A percentile compares a stretch with the other conserved stretches of the same genome.
Evolutionary conservation across 2,329 filamentous ascomycete genomes (phyloP).

Genomic region (Monosporascus cannonballus): DNA sequence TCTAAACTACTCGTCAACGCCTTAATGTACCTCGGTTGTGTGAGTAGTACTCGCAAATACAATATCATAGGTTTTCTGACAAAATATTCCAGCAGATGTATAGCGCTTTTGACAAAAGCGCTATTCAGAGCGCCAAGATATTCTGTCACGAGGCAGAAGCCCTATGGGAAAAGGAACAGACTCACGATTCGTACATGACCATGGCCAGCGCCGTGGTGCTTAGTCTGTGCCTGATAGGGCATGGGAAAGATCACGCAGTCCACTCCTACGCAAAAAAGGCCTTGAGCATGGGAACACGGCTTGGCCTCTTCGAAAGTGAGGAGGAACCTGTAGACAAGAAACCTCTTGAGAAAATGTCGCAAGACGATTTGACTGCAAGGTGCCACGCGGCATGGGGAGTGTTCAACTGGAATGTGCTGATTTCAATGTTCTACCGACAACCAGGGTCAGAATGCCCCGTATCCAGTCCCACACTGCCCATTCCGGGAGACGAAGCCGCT

Average conservation of each 20-base stretch:
- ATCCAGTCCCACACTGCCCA: constrained; percentile 16
- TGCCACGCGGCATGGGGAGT: constrained; percentile 27
- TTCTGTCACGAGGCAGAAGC: constrained; percentile 24
- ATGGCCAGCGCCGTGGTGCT: constrained; percentile 28
- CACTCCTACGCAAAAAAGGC: constrained; percentile 24
- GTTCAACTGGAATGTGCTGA: constrained; percentile 33
- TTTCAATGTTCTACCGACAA: constrained; percentile 27
- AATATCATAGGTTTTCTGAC: not conserved
- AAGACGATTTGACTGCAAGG: constrained; percentile 7
- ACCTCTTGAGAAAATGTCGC: constrained; percentile 7
- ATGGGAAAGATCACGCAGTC: constrained; percentile 29
- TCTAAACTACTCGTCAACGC: constrained; percentile 30
- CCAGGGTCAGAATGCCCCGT: constrained; percentile 20
- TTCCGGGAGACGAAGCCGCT: constrained; percentile 10
- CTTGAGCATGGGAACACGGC: constrained; percentile 21
- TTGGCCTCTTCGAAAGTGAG: constrained; percentile 23
- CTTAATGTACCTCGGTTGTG: constrained; percentile 28
- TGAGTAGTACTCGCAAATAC: constrained; percentile 15
- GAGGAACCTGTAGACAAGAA: not conserved
- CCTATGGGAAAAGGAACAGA: constrained; percentile 15
- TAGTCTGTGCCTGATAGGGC: constrained; percentile 27
- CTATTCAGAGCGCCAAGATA: constrained; percentile 6
- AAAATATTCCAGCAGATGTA: constrained; percentile 28
- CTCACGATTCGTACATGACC: constrained; percentile 16
- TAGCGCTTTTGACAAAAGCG: constrained; percentile 20